Conservation (phyloP, 2,329 filamentous ascomycete species). For the Epicoccum sorghinum region DNA sequence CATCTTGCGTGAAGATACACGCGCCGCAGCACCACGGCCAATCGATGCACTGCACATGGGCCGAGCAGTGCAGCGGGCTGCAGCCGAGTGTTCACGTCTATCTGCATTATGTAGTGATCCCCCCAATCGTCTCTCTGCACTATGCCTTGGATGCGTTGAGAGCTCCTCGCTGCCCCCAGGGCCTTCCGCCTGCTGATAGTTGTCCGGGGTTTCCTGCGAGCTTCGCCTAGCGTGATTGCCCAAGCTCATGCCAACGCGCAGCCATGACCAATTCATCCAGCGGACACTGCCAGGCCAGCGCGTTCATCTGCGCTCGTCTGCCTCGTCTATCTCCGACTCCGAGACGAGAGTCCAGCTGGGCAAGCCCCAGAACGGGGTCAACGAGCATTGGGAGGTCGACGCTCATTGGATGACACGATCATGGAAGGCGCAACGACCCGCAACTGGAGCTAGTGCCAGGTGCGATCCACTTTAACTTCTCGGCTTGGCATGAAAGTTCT, state of each 20-base stretch:
- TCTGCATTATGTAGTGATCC: not conserved
- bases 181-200: not conserved
- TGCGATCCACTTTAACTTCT: constrained; percentile 6
- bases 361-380: constrained; percentile 14
- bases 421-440: constrained; percentile 31
- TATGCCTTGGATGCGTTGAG: not conserved
- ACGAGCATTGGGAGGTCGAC: constrained; percentile 15
- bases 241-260: constrained; percentile 1
- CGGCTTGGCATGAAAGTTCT: constrained; percentile 36
- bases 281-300: not conserved
- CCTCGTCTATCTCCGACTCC: constrained; percentile 4
- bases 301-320: constrained; percentile 4
- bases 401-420: constrained; percentile 29
- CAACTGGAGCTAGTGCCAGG: constrained; percentile 11
- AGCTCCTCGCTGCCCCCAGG: not conserved
- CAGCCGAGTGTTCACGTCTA: constrained; percentile 2
- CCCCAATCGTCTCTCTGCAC: not conserved
- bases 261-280: constrained; percentile 4
- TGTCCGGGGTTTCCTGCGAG: not conserved
- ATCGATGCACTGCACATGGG: constrained; percentile 14
- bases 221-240: constrained; percentile 1
- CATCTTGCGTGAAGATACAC: constrained; percentile 22
- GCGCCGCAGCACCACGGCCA: constrained; percentile 15
- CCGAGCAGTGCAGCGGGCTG: constrained; percentile 10
- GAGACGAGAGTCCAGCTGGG: constrained; percentile 6